These are phyloP conservation scores for Populus tomentosa DNA, from an alignment of 441 rosid genomes.

Conservation along the genomic window DNA sequence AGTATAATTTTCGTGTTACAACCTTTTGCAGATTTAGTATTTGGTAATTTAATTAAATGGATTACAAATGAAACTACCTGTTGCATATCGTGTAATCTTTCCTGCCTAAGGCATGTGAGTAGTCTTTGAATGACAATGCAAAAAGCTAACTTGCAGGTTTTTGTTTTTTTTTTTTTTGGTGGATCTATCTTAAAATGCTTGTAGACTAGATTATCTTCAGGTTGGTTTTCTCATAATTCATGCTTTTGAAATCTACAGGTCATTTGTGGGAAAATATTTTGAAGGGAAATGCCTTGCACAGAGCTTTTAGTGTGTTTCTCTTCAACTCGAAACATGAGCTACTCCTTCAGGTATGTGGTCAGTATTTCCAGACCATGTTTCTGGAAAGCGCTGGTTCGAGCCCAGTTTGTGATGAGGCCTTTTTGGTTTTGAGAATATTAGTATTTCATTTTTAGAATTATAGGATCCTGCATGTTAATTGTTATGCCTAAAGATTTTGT, in stretches of 20 bases:
- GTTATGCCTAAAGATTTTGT: not conserved
- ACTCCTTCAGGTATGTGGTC: conserved; percentile 75
- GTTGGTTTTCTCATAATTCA: not conserved
- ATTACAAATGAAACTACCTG: not conserved
- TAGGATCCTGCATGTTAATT: not conserved
- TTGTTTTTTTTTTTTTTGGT: too few relatives aligned
- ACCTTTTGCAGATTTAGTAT: too few relatives aligned
- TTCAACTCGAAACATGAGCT: conserved; percentile 89
- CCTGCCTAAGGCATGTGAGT: not conserved
- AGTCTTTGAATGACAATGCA: not conserved
- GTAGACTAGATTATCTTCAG: not conserved
- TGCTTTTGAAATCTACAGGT: conserved; percentile 46
- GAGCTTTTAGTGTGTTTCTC: conserved; percentile 96
- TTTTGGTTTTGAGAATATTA: not conserved
- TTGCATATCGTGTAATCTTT: not conserved
- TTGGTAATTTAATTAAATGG: not conserved
- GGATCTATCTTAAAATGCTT: not conserved
- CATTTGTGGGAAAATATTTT: conserved; percentile 97
- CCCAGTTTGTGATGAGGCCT: not conserved
- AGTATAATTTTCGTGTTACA: conserved; percentile 18
- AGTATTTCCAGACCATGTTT: not conserved
- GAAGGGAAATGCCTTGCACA: conserved; percentile 70
- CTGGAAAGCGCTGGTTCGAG: not conserved
- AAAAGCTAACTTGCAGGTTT: not conserved
- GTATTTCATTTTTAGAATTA: not conserved